These are phyloP conservation scores for Orbilia quercus DNA, from an alignment of 2,329 filamentous ascomycete species.

Conservation along the genomic window DNA sequence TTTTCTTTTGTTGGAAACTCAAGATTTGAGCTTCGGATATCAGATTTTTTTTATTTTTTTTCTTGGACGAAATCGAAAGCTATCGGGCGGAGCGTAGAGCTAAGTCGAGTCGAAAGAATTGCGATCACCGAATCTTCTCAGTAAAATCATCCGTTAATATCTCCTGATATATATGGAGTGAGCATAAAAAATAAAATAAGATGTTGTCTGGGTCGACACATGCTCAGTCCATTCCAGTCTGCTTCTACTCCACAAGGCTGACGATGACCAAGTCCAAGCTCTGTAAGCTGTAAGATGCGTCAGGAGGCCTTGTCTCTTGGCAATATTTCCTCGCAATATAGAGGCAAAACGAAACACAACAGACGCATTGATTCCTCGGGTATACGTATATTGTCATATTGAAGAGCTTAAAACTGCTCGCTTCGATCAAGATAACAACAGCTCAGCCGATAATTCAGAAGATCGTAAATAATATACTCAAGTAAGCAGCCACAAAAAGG, in stretches of 20 bases:
- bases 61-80: no score
- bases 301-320: neutral
- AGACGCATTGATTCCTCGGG: neutral
- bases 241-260: constrained; percentile 1
- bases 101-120: no score
- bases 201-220: neutral
- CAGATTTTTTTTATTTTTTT: no score
- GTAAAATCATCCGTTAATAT: no score
- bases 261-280: neutral
- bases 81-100: no score
- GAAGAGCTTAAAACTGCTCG: neutral
- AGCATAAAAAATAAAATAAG: no score
- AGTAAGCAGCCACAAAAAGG: neutral
- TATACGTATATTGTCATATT: neutral
- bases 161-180: no score
- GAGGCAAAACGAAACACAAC: neutral
- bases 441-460: neutral
- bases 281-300: neutral
- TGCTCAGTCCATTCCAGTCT: neutral
- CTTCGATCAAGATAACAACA: neutral
- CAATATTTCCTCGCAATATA: constrained; percentile 1
- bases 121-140: no score
- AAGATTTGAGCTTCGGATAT: neutral
- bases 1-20: neutral
- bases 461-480: neutral